phyloP scores from a whole-genome alignment of 768 basidiomycete species.

The Mycena latifolia region DNA sequence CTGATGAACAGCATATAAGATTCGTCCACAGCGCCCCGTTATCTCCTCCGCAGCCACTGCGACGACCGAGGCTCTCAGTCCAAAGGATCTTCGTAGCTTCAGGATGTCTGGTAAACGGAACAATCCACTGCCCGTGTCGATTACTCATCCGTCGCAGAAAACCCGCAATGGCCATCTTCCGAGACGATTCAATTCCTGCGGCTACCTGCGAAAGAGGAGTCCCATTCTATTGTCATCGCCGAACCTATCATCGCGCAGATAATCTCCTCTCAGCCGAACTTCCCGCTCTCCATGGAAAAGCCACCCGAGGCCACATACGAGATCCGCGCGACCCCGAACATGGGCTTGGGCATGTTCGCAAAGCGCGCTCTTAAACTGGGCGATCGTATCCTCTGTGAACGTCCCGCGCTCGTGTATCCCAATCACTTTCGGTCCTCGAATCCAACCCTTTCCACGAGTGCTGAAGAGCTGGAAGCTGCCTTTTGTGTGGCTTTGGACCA shows the following conservation, averaged over 20 bases:
- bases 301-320: conserved; percentile 5
- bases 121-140: too few species aligned
- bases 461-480: neutral
- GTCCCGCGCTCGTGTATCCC: conserved; percentile 24
- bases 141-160: too few species aligned
- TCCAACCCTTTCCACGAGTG: too few species aligned
- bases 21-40: too few species aligned
- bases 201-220: neutral
- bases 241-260: conserved; percentile 12
- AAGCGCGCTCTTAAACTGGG: conserved; percentile 22
- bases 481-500: neutral
- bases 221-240: neutral
- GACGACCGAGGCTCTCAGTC: too few species aligned
- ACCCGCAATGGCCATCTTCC: neutral
- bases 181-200: conserved; percentile 6
- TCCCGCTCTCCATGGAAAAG: conserved; percentile 6
- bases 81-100: too few species aligned
- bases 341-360: conserved; percentile 32
- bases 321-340: conserved; percentile 2
- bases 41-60: too few species aligned
- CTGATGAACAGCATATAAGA: too few species aligned
- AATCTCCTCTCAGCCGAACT: conserved; percentile 11
- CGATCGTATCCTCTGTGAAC: conserved; percentile 29
- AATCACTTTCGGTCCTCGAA: neutral
- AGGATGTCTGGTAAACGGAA: too few species aligned